Base-by-base conservation (phyloP, 345 rosid species). In the Hevea brasiliensis region DNA sequence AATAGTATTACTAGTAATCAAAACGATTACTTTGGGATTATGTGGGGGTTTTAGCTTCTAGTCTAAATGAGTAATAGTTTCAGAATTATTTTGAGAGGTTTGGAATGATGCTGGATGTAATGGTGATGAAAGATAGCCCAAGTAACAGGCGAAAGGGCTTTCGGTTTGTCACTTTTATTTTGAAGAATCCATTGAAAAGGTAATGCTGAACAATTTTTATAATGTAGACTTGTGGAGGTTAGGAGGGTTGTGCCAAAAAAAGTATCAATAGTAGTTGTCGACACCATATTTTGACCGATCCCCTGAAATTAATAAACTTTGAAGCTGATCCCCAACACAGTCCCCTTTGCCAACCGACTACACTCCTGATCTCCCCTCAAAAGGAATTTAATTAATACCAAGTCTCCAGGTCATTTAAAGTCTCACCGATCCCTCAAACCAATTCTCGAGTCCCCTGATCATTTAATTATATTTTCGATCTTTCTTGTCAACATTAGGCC, bases 231-330 rank as follows among this genome's bases (percentile, higher is more conserved):
- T 1, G 92, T 89, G 60, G 98, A 93, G 76, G 96, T 91, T 50
- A 91, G 91, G 85, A 86, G 86, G 41, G 98, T 96, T 3, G 87
- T 91, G 74, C 97, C 97, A 3, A 93, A 91, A 82, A 95, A 91
- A 73, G 86, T n/a, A n/a, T n/a, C n/a, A n/a, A n/a, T n/a, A n/a
- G n/a, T n/a, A n/a, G n/a, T n/a, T n/a, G n/a, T n/a, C n/a, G n/a
- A n/a, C n/a, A n/a, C n/a, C n/a, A n/a, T n/a, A n/a, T n/a, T n/a
- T n/a, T n/a, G n/a, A n/a, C n/a, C n/a, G n/a, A n/a, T n/a, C n/a
- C n/a, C n/a, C n/a, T n/a, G n/a, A n/a, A n/a, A n/a, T n/a, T n/a
- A n/a, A n/a, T n/a, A n/a, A n/a, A n/a, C n/a, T n/a, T n/a, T n/a
- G n/a, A n/a, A n/a, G n/a, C n/a, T n/a, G n/a, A n/a, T n/a, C n/a